A percentile compares a stretch with the other conserved stretches of the same genome.
phyloP scores from a whole-genome alignment of 352 stramenopile species.

The Pythium guiyangense region DNA sequence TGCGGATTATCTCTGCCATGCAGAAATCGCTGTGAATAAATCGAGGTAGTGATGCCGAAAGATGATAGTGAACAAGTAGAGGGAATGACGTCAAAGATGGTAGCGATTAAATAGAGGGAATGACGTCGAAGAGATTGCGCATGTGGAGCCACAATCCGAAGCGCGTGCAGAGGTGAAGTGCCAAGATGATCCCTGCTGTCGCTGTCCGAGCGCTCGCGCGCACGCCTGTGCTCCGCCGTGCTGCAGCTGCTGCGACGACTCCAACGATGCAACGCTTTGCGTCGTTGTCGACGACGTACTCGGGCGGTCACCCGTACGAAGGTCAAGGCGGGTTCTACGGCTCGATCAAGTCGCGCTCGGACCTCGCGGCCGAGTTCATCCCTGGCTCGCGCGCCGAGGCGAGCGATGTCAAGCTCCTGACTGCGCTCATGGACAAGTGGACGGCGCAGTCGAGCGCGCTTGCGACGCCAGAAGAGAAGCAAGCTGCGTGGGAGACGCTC shows the following conservation, averaged over 20 bases:
- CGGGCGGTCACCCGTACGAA: conserved; percentile 82
- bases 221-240: too few relatives aligned
- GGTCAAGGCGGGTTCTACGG: conserved; percentile 91
- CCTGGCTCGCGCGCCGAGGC: conserved; percentile 62
- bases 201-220: too few relatives aligned
- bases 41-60: too few relatives aligned
- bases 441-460: conserved; percentile 34
- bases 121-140: too few relatives aligned
- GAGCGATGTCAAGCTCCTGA: conserved; percentile 49
- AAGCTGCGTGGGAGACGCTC: conserved; percentile 36
- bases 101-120: too few relatives aligned
- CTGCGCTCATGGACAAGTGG: conserved; percentile 57
- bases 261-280: not conserved
- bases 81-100: too few relatives aligned
- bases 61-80: too few relatives aligned
- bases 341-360: conserved; percentile 73
- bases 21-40: too few relatives aligned
- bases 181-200: too few relatives aligned
- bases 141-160: too few relatives aligned
- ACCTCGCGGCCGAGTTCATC: conserved; percentile 55
- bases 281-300: conserved; percentile 72
- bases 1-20: too few relatives aligned
- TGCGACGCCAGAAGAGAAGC: conserved; percentile 26
- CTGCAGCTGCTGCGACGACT: not conserved
- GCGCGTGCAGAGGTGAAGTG: too few relatives aligned